Percentiles rank a stretch among this genome's conserved stretches.
These are phyloP conservation scores for Sugiyamaella japonica DNA, from an alignment of 1,139 yeast species.

Conservation along the genomic window DNA sequence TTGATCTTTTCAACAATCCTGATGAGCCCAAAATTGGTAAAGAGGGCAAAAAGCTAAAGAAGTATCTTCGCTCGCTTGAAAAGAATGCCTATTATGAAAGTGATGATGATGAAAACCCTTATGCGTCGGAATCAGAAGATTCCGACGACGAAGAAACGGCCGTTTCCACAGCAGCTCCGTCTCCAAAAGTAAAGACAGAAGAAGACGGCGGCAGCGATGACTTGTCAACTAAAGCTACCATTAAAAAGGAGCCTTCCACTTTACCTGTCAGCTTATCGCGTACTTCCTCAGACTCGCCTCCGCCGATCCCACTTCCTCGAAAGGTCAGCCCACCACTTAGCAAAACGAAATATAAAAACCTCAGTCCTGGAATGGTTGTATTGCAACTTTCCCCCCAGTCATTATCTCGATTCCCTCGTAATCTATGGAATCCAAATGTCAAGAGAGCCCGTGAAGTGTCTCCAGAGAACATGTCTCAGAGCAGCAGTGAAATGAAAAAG, in stretches of 20 bases:
- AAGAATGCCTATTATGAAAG: slow-evolving; percentile 87
- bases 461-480: slow-evolving; percentile 25
- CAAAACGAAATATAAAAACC: slow-evolving; percentile 37
- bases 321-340: slow-evolving; percentile 28
- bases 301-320: slow-evolving; percentile 7
- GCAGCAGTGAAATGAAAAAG: slow-evolving; percentile 42
- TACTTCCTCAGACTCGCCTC: slow-evolving; percentile 8
- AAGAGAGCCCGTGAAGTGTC: slow-evolving; percentile 45
- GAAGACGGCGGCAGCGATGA: no score
- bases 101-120: slow-evolving; percentile 83
- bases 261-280: background rate
- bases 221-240: slow-evolving; percentile 2
- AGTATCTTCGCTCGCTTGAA: slow-evolving; percentile 82
- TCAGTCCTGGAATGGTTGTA: slow-evolving; percentile 65
- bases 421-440: slow-evolving; percentile 80
- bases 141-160: slow-evolving; percentile 31
- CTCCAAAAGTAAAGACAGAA: slow-evolving; percentile 21
- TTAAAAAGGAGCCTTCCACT: slow-evolving; percentile 8
- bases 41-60: slow-evolving; percentile 83
- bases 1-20: slow-evolving; percentile 58
- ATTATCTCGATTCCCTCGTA: slow-evolving; percentile 67
- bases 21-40: slow-evolving; percentile 79
- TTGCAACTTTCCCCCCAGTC: slow-evolving; percentile 64
- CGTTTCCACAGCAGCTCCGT: slow-evolving; percentile 16
- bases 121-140: slow-evolving; percentile 56